A percentile compares a stretch with the other conserved stretches of the same genome.
These are phyloP conservation scores for Aspergillus pseudonomiae DNA, from an alignment of 2,329 filamentous ascomycete species.

Conservation along the genomic window DNA sequence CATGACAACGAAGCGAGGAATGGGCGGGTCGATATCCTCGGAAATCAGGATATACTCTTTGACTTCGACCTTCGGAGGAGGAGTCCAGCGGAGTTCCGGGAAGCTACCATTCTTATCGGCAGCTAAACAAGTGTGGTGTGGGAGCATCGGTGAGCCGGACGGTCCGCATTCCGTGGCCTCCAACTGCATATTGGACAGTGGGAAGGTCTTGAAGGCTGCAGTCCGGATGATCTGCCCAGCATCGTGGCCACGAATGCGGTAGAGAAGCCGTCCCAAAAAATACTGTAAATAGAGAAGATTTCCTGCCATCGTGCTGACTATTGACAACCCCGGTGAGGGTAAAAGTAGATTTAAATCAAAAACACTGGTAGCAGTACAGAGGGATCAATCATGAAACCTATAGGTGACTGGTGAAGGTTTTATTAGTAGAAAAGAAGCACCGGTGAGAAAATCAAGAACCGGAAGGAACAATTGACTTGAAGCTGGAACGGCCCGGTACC, in stretches of 20 bases:
- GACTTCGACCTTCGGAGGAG: background rate
- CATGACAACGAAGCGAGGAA: conserved; percentile 21
- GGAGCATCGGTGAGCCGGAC: background rate
- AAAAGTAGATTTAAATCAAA: background rate
- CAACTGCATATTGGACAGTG: background rate
- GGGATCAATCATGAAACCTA: background rate
- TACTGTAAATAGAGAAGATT: background rate
- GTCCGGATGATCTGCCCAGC: background rate
- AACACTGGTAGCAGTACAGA: background rate
- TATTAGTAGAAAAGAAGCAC: background rate
- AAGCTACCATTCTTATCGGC: background rate
- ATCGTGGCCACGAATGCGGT: background rate
- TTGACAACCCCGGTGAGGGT: background rate
- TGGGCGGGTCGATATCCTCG: conserved; percentile 36
- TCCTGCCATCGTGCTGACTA: background rate
- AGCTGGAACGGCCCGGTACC: background rate
- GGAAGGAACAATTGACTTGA: background rate
- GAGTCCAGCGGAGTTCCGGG: background rate
- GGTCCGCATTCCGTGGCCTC: background rate
- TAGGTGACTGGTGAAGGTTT: background rate
- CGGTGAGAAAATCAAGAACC: background rate
- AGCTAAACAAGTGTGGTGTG: background rate
- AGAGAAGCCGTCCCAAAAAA: background rate
- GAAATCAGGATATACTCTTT: conserved; percentile 30
- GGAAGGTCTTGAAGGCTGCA: background rate